These are phyloP conservation scores for Furcasterigmium sp. DNA, from an alignment of 2,329 filamentous ascomycete genomes.

Conservation along the genomic window DNA sequence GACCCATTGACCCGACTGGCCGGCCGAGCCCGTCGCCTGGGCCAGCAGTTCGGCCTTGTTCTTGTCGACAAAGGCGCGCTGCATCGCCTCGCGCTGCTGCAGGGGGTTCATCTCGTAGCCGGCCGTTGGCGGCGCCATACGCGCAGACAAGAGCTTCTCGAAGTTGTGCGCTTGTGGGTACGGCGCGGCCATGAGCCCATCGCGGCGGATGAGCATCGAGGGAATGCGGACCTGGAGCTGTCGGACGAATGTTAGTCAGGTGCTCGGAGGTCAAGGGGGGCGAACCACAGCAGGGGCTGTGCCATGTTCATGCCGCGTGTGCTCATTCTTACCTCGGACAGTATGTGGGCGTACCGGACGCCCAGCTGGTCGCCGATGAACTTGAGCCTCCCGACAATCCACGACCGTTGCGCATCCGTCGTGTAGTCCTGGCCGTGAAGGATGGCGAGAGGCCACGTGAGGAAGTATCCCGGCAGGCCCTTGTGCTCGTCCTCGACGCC, in stretches of 20 bases:
- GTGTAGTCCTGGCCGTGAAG: constrained; percentile 52
- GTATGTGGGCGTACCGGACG: constrained; percentile 51
- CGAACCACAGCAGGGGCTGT: too few relatives aligned
- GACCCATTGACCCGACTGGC: constrained; percentile 28
- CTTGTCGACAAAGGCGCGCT: constrained; percentile 37
- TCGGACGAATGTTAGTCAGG: constrained; percentile 3
- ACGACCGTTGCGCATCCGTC: constrained; percentile 52
- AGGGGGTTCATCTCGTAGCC: constrained; percentile 36
- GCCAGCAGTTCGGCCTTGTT: constrained; percentile 35
- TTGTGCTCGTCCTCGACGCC: constrained; percentile 45
- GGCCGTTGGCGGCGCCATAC: constrained; percentile 21
- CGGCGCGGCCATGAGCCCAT: constrained; percentile 38
- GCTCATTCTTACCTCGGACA: constrained; percentile 48
- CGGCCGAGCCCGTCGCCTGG: constrained; percentile 30
- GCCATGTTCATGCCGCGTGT: too few relatives aligned
- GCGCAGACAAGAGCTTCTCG: constrained; percentile 36
- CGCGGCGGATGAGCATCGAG: constrained; percentile 55
- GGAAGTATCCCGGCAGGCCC: constrained; percentile 52
- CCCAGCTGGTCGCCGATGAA: constrained; percentile 52
- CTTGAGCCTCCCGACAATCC: constrained; percentile 47
- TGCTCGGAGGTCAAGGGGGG: too few relatives aligned
- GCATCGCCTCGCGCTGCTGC: constrained; percentile 42
- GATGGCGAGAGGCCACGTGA: constrained; percentile 54
- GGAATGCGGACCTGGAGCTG: constrained; percentile 55
- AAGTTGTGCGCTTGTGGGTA: constrained; percentile 37